Evolutionary conservation across 495 filamentous ascomycete species (phyloP).

Genomic region (Penicillium flavigenum): DNA sequence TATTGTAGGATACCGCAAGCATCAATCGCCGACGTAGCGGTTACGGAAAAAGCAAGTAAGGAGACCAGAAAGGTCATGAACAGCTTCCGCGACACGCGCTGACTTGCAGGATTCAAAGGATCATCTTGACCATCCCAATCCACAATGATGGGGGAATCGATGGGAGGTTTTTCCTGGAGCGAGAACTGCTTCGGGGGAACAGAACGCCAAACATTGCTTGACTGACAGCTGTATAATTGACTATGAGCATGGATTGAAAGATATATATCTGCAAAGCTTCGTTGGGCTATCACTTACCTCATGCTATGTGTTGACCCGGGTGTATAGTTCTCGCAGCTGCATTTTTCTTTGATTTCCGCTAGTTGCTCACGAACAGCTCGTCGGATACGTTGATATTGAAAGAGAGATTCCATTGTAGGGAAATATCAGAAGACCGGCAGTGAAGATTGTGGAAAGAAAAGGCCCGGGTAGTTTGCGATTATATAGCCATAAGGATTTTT

Average conservation of each 20-base stretch:
- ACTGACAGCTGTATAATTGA: background rate
- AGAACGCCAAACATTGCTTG: background rate
- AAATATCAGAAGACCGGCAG: background rate
- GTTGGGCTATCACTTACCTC: background rate
- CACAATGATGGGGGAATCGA: background rate
- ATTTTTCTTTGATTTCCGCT: background rate
- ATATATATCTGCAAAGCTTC: background rate
- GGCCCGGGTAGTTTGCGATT: background rate
- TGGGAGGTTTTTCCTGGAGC: background rate
- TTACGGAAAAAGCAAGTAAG: slow-evolving; percentile 48
- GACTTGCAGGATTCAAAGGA: slow-evolving; percentile 56
- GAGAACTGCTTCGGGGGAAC: background rate
- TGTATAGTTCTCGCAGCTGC: background rate
- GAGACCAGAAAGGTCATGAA: slow-evolving; percentile 46
- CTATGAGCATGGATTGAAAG: background rate
- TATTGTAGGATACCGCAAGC: slow-evolving; percentile 45
- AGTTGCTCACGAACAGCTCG: background rate
- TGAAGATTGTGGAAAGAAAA: background rate
- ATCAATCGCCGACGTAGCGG: slow-evolving; percentile 51
- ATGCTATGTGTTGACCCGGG: background rate
- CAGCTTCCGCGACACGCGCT: slow-evolving; percentile 36
- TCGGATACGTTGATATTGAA: background rate
- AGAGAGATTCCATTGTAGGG: background rate
- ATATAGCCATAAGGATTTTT: background rate
- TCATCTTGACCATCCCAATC: slow-evolving; percentile 25